A percentile compares a stretch with the other conserved stretches of the same genome.
Conservation (phyloP, 2,329 filamentous ascomycete genomes). For the Plenodomus biglobosus region DNA sequence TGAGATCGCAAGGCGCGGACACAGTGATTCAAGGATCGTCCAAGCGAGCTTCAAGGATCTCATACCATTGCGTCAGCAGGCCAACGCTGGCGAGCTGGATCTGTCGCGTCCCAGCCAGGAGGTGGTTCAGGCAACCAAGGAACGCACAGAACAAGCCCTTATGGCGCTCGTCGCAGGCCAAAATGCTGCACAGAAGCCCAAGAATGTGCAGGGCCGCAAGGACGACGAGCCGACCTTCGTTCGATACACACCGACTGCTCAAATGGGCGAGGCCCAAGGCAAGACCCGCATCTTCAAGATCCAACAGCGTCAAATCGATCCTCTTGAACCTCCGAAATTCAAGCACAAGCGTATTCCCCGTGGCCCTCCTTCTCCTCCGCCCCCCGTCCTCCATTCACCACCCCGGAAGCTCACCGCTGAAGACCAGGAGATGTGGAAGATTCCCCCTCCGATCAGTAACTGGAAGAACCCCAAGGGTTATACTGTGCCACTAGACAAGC, state of each 20-base stretch:
- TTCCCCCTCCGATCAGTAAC: slow-evolving; percentile 86
- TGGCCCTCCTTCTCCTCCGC: slow-evolving; percentile 87
- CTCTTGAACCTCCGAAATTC: slow-evolving; percentile 96
- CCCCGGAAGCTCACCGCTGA: slow-evolving; percentile 93
- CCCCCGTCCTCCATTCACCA: slow-evolving; percentile 92
- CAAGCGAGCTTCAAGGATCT: slow-evolving; percentile 97
- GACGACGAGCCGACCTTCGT: slow-evolving; percentile 90
- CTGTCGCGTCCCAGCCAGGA: slow-evolving; percentile 82
- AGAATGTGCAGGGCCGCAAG: slow-evolving; percentile 82
- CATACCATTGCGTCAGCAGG: slow-evolving; percentile 89
- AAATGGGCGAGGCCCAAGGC: slow-evolving; percentile 85
- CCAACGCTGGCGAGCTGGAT: slow-evolving; percentile 88
- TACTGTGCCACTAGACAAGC: slow-evolving; percentile 92
- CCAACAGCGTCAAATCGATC: slow-evolving; percentile 88
- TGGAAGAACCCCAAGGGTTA: slow-evolving; percentile 99
- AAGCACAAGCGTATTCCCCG: slow-evolving; percentile 98
- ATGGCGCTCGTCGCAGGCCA: slow-evolving; percentile 81
- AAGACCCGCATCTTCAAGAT: slow-evolving; percentile 99
- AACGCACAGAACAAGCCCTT: slow-evolving; percentile 84
- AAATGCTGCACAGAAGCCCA: slow-evolving; percentile 89
- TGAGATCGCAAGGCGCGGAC: slow-evolving; percentile 87
- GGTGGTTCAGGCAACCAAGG: slow-evolving; percentile 78
- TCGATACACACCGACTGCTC: slow-evolving; percentile 90
- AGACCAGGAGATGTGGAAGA: slow-evolving; percentile 96
- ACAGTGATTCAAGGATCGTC: slow-evolving; percentile 79